Evolutionary conservation across 2,329 filamentous ascomycete species (phyloP).

Genomic region (Penicillium crustosum): DNA sequence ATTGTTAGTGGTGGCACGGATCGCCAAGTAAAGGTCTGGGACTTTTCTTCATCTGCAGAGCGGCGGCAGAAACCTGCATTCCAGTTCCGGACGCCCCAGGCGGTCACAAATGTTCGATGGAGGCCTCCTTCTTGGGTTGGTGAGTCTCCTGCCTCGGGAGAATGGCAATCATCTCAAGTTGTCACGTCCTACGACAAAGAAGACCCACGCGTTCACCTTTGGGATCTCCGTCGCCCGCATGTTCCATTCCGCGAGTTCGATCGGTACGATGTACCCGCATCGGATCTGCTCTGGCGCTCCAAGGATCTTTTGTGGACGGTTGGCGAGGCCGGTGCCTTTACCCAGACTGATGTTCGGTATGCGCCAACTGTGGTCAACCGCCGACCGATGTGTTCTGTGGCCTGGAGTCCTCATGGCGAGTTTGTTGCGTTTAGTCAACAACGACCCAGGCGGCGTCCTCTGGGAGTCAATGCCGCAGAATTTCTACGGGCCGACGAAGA

Average conservation of each 20-base stretch:
- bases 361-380: slow-evolving; percentile 59
- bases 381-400: slow-evolving; percentile 56
- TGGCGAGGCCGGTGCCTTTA: slow-evolving; percentile 60
- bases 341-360: slow-evolving; percentile 63
- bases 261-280: slow-evolving; percentile 55
- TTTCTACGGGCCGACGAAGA: slow-evolving; percentile 45
- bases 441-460: slow-evolving; percentile 46
- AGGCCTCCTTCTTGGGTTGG: slow-evolving; percentile 59
- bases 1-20: slow-evolving; percentile 63
- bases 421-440: slow-evolving; percentile 56
- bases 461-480: slow-evolving; percentile 42
- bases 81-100: slow-evolving; percentile 60
- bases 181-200: slow-evolving; percentile 63
- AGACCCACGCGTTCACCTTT: slow-evolving; percentile 61
- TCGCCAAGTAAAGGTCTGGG: slow-evolving; percentile 64
- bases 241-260: slow-evolving; percentile 63
- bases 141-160: slow-evolving; percentile 51
- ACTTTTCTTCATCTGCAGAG: slow-evolving; percentile 57
- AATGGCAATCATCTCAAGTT: slow-evolving; percentile 62
- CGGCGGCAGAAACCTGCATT: slow-evolving; percentile 60
- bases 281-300: slow-evolving; percentile 64
- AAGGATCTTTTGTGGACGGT: slow-evolving; percentile 66
- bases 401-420: slow-evolving; percentile 59
- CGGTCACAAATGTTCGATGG: slow-evolving; percentile 63
- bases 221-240: slow-evolving; percentile 63